A percentile compares a stretch with the other conserved stretches of the same genome.
Conservation (phyloP, 2,329 filamentous ascomycete species). For the Penicillium paneum region DNA sequence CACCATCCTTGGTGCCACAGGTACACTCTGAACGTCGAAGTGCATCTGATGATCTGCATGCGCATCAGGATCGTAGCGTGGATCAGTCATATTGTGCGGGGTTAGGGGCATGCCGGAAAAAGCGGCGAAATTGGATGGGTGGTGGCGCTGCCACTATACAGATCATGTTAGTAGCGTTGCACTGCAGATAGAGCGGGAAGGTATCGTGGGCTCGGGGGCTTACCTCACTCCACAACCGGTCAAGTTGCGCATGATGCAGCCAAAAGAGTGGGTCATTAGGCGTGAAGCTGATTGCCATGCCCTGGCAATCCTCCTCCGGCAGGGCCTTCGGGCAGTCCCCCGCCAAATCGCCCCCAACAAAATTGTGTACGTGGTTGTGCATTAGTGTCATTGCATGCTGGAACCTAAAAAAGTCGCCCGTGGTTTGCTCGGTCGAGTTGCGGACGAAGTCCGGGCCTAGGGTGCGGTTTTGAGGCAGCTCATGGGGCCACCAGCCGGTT, state of each 20-base stretch:
- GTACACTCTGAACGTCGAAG: not conserved
- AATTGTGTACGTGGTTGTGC: not conserved
- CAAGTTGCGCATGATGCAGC: conserved; percentile 8
- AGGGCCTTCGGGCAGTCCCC: not conserved
- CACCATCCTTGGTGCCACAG: not conserved
- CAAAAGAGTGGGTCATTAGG: conserved; percentile 10
- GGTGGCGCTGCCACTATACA: not conserved
- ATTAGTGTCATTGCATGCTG: conserved; percentile 1
- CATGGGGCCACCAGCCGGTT: not conserved
- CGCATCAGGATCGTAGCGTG: not conserved
- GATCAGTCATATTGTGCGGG: not conserved
- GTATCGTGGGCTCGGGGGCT: not conserved
- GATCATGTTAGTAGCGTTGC: not conserved
- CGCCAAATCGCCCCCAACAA: not conserved
- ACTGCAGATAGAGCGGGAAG: not conserved
- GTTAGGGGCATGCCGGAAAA: not conserved
- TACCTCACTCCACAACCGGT: conserved; percentile 4
- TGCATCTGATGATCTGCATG: not conserved
- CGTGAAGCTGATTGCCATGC: conserved; percentile 4
- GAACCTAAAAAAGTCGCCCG: not conserved
- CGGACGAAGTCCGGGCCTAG: not conserved
- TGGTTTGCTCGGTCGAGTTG: not conserved
- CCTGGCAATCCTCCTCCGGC: not conserved
- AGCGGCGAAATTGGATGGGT: not conserved
- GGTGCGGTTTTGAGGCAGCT: not conserved